phyloP scores from a whole-genome alignment of 2,329 filamentous ascomycete species.

The Pseudogymnoascus sp. region DNA sequence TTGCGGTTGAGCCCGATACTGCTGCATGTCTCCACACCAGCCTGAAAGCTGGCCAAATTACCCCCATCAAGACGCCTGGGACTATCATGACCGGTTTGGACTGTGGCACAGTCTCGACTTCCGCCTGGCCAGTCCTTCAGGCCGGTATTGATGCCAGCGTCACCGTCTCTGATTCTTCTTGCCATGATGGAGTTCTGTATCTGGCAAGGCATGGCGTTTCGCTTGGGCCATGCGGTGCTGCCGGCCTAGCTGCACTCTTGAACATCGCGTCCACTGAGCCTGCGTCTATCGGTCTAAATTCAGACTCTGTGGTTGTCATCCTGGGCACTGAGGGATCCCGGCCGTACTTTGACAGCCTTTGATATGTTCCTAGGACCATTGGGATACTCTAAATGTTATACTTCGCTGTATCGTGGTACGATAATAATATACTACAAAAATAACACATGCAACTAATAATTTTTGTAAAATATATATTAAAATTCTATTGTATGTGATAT shows the following conservation, averaged over 20 bases:
- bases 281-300: conserved; percentile 26
- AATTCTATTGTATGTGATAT: neutral
- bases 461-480: neutral
- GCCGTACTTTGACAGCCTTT: conserved; percentile 35
- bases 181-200: conserved; percentile 35
- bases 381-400: neutral
- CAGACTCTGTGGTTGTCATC: conserved; percentile 53
- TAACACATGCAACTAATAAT: neutral
- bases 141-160: conserved; percentile 37
- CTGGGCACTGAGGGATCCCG: conserved; percentile 60
- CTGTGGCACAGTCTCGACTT: conserved; percentile 42
- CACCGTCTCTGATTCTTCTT: conserved; percentile 37
- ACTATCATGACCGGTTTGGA: conserved; percentile 45
- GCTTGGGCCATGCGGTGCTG: conserved; percentile 44
- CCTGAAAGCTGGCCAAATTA: conserved; percentile 31
- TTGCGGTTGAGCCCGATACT: conserved; percentile 63
- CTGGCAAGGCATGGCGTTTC: conserved; percentile 32
- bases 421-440: neutral
- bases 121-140: conserved; percentile 39
- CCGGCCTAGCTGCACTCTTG: conserved; percentile 48
- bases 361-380: neutral
- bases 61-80: conserved; percentile 30
- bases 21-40: conserved; percentile 48
- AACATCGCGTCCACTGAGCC: neutral
- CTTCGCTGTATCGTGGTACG: neutral